Evolutionary conservation across 2,329 filamentous ascomycete genomes (phyloP).

Genomic region (Cercospora sp.): DNA sequence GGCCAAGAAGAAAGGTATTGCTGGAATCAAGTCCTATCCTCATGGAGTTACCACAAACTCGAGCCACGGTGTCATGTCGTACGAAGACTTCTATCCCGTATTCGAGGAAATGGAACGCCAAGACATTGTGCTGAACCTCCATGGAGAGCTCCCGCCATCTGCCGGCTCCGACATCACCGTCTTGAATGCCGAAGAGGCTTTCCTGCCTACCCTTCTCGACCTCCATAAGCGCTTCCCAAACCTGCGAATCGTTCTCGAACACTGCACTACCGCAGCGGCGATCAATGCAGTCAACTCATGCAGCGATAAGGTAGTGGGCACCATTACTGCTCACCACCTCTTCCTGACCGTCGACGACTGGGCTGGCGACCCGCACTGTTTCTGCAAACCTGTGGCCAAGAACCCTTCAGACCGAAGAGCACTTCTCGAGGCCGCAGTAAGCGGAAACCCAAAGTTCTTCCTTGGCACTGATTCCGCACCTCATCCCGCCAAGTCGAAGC

Average conservation of each 20-base stretch:
- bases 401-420: constrained; percentile 71
- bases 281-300: constrained; percentile 75
- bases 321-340: constrained; percentile 85
- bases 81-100: constrained; percentile 71
- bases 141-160: constrained; percentile 75
- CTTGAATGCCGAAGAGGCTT: constrained; percentile 70
- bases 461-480: constrained; percentile 75
- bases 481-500: constrained; percentile 62
- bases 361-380: constrained; percentile 69
- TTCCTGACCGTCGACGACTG: constrained; percentile 77
- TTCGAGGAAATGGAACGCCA: constrained; percentile 88
- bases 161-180: constrained; percentile 43
- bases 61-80: constrained; percentile 66
- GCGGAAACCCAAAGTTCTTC: constrained; percentile 67
- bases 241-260: constrained; percentile 69
- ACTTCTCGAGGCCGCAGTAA: constrained; percentile 64
- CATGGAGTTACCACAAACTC: constrained; percentile 61
- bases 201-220: constrained; percentile 74
- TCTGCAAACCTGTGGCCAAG: constrained; percentile 69
- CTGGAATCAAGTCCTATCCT: constrained; percentile 70
- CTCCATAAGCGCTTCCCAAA: constrained; percentile 75
- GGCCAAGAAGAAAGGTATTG: constrained; percentile 70
- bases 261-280: constrained; percentile 83
- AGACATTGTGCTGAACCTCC: constrained; percentile 84
- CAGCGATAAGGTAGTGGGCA: constrained; percentile 73